These are phyloP conservation scores for Endogone sp. DNA, from an alignment of 192 early-diverging fungal species.

Conservation along the genomic window DNA sequence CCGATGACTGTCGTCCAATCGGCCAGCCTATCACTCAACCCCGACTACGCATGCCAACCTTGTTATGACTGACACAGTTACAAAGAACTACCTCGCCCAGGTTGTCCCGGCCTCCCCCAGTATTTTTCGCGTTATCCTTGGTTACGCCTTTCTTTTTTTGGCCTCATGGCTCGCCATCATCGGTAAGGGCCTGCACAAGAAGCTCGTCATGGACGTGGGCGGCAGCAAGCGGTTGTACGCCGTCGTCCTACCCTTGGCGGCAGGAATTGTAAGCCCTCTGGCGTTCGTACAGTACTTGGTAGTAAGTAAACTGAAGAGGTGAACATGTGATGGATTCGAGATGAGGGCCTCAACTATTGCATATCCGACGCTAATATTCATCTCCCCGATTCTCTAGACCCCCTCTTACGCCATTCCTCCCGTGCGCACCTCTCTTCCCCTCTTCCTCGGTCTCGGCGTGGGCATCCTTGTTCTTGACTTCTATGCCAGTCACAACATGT, in stretches of 20 bases:
- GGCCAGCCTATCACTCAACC: too few relatives aligned
- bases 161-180: conserved; percentile 30
- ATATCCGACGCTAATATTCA: too few relatives aligned
- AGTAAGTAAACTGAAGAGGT: not conserved
- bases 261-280: conserved; percentile 27
- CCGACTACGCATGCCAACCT: conserved; percentile 6
- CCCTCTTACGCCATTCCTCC: too few relatives aligned
- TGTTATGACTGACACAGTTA: conserved; percentile 22
- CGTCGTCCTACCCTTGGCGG: conserved; percentile 23
- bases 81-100: conserved; percentile 1
- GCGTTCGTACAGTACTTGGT: conserved; percentile 32
- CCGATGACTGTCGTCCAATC: conserved; percentile 16
- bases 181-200: conserved; percentile 24
- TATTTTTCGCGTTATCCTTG: conserved; percentile 8
- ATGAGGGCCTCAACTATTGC: too few relatives aligned
- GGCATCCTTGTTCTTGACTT: conserved; percentile 37
- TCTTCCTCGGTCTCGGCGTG: conserved; percentile 24
- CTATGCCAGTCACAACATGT: conserved; percentile 33
- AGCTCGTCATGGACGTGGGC: conserved; percentile 34
- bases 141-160: conserved; percentile 23
- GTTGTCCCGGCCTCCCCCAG: conserved; percentile 20
- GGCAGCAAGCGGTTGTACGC: conserved; percentile 25
- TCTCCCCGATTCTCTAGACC: too few relatives aligned
- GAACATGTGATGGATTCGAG: too few relatives aligned
- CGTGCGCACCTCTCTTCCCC: conserved; percentile 14